Evolutionary conservation across 2,329 filamentous ascomycete species (phyloP).

Genomic region (Colletotrichum sp.): DNA sequence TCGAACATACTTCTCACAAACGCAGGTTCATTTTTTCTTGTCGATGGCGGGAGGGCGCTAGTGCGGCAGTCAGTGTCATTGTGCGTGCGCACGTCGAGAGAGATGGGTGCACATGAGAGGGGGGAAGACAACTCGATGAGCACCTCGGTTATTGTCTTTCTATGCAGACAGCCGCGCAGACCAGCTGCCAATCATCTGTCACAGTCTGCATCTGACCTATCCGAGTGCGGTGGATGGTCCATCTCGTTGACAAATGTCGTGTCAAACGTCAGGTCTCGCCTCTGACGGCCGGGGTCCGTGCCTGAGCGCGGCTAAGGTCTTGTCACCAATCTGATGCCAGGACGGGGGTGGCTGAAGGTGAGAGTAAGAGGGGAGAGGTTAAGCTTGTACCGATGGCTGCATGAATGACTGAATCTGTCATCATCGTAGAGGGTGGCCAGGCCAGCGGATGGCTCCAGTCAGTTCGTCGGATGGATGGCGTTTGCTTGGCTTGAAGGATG

Average conservation of each 20-base stretch:
- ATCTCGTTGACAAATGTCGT: conserved; percentile 5
- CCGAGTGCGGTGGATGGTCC: neutral
- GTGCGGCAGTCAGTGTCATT: neutral
- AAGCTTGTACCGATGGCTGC: neutral
- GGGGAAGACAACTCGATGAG: neutral
- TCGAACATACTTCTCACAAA: neutral
- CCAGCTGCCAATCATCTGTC: neutral
- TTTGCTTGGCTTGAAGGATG: neutral
- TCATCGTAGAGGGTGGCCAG: neutral
- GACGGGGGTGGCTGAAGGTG: neutral
- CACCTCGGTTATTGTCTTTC: neutral
- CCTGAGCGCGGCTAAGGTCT: neutral
- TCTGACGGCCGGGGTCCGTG: neutral
- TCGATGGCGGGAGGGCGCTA: neutral
- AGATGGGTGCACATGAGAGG: neutral
- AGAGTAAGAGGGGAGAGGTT: neutral
- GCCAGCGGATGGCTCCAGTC: neutral
- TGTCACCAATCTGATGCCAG: neutral
- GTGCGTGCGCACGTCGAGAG: neutral
- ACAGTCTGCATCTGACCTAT: neutral
- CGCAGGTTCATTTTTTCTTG: too few species aligned
- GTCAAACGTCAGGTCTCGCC: neutral
- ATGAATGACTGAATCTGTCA: neutral
- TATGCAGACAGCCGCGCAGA: neutral
- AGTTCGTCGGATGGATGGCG: neutral